These are phyloP conservation scores for Trypanosoma brucei DNA, from an alignment of 208 protist genomes.

Conservation along the genomic window DNA sequence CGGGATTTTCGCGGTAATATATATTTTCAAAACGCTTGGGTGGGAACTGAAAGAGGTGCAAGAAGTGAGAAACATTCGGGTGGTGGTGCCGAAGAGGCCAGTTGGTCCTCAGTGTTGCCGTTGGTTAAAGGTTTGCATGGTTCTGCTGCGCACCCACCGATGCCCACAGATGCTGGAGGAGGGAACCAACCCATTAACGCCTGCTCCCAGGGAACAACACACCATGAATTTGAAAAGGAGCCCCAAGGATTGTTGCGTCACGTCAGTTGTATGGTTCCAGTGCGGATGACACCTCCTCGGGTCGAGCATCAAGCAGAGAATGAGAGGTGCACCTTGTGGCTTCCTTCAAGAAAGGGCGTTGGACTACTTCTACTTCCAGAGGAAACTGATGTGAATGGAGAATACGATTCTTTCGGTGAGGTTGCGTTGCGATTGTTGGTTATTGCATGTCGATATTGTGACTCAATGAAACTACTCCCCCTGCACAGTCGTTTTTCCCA, in stretches of 20 bases:
- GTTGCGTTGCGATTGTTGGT: slow-evolving; percentile 12
- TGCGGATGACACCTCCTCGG: not conserved
- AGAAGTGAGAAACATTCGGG: not conserved
- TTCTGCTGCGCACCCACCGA: not conserved
- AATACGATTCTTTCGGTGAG: slow-evolving; percentile 1
- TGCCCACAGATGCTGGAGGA: not conserved
- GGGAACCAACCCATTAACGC: not conserved
- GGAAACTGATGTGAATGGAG: slow-evolving; percentile 2
- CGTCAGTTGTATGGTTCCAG: not conserved
- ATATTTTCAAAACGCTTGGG: slow-evolving; percentile 10
- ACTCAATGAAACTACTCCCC: slow-evolving; percentile 6
- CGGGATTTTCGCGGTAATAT: slow-evolving; percentile 34
- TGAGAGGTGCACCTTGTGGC: slow-evolving; percentile 3
- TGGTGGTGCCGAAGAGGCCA: not conserved
- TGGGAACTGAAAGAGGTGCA: not conserved
- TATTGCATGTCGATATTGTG: slow-evolving; percentile 20
- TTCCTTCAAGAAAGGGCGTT: slow-evolving; percentile 9
- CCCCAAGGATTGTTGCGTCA: not conserved
- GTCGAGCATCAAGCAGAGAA: not conserved
- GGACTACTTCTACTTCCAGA: slow-evolving; percentile 10
- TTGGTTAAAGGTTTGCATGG: not conserved
- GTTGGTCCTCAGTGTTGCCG: not conserved
- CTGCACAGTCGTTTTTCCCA: not conserved
- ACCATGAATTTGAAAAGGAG: not conserved
- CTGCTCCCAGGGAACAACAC: not conserved